Evolutionary conservation across 179 eudicot species (phyloP).

Genomic region (Spergularia azorica): DNA sequence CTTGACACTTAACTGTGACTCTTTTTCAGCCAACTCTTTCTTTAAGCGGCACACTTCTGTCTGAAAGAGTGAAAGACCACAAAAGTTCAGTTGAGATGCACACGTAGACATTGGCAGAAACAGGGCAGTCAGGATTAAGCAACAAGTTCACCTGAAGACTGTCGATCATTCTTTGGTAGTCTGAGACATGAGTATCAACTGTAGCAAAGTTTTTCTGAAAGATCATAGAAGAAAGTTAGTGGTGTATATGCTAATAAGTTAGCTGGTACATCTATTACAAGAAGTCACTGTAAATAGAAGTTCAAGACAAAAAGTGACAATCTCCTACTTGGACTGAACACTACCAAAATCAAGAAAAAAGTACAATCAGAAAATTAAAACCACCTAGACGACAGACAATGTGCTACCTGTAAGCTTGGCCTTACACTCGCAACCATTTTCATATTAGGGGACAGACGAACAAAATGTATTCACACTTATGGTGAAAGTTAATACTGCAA

Average conservation of each 20-base stretch:
- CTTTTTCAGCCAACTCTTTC: conserved; percentile 71
- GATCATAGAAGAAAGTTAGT: conserved; percentile 3
- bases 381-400: not conserved
- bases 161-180: conserved; percentile 83
- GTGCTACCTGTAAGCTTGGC: no score
- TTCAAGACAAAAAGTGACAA: not conserved
- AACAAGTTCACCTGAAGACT: conserved; percentile 62
- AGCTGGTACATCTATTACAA: not conserved
- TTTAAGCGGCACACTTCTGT: conserved; percentile 69
- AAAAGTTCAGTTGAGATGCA: conserved; percentile 10
- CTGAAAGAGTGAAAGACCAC: conserved; percentile 51
- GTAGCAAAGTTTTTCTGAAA: conserved; percentile 76
- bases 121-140: not conserved
- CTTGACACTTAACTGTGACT: conserved; percentile 55
- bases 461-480: no score
- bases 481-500: not conserved
- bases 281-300: not conserved
- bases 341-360: not conserved
- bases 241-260: not conserved
- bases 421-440: no score
- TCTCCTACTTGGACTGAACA: not conserved
- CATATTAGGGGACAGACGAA: no score
- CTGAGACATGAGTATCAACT: conserved; percentile 73
- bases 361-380: not conserved
- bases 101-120: conserved; percentile 1